Evolutionary conservation across 2,329 filamentous ascomycete species (phyloP).

Genomic region (Ophiognomonia clavigignenti-juglandacearum): DNA sequence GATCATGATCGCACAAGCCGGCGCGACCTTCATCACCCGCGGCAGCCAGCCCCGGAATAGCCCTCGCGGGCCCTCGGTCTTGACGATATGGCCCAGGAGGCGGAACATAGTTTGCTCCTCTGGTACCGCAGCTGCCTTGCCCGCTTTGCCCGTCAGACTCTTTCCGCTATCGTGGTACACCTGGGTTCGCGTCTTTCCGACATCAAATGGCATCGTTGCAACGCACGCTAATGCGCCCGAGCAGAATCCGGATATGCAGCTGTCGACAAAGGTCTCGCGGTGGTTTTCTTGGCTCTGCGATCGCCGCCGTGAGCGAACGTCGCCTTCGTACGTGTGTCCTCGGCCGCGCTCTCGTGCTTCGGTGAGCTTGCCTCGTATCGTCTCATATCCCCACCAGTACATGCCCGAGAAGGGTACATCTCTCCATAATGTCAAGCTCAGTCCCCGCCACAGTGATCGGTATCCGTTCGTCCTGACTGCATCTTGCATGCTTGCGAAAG

Average conservation of each 20-base stretch:
- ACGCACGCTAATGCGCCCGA: conserved; percentile 84
- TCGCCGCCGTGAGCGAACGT: conserved; percentile 41
- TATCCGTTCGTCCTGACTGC: conserved; percentile 80
- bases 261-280: conserved; percentile 75
- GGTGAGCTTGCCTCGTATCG: conserved; percentile 65
- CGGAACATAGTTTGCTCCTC: conserved; percentile 75
- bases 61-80: conserved; percentile 73
- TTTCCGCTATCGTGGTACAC: conserved; percentile 59
- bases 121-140: conserved; percentile 42
- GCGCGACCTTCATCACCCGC: conserved; percentile 87
- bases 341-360: conserved; percentile 57
- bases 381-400: conserved; percentile 98
- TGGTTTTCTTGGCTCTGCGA: conserved; percentile 66
- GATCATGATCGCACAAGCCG: conserved; percentile 98
- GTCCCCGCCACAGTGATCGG: conserved; percentile 79
- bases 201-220: conserved; percentile 91
- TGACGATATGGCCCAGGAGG: conserved; percentile 87
- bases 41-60: conserved; percentile 91
- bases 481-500: conserved; percentile 67
- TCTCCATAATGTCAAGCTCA: conserved; percentile 89
- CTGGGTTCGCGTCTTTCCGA: conserved; percentile 93
- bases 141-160: conserved; percentile 28
- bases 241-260: conserved; percentile 77
- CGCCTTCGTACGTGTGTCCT: conserved; percentile 34
- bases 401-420: conserved; percentile 96